Base-by-base conservation (phyloP, 2,329 filamentous ascomycete genomes). In the Verticillium albo-atrum region DNA sequence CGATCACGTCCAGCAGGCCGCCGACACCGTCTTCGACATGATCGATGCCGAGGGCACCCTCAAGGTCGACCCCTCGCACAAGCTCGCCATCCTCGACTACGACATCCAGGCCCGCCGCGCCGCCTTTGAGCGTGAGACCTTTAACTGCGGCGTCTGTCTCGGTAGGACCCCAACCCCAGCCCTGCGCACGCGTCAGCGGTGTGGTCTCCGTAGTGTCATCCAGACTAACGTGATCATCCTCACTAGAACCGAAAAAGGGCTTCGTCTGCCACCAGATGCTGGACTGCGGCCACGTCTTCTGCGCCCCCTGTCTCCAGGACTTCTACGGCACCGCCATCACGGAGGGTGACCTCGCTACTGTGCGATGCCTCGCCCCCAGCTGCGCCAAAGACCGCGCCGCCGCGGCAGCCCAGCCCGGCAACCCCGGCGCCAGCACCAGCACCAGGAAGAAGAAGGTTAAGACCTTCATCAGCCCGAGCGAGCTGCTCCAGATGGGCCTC, bases 211-310 rank as follows among this genome's bases (percentile, higher is more conserved):
- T 42, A 14, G 5, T 42, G 35, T 9, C 17, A 12, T n/a, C 17
- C 17, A 37, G 9, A 23, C 42, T 47, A 23, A 23, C 20, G 12
- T 23, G 5, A 12, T 23, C 20, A 6, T 20, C n/a, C n/a, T n/a
- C n/a, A n/a, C 9, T 20, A 83, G 94, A 98, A 72, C 92, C 92
- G 0, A 97, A 97, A 74, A 97, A 96, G 71, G 95, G 95, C 1
- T 75, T 78, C 0, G 83, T 80, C 12, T 98, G 95, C 71, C 90
- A 98, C 75, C 85, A 86, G 50, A 88, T 98, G 81, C 75, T 89
- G 53, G 86, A 89, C 60, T 99, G 95, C 72, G 87, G 86, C 0
- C 94, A 99, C 71, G 92, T 98, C 37, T 99, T 98, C 70, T 99
- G 95, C 72, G 77, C 89, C 20, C 74, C 85, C n/a, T 99, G 95